These are phyloP conservation scores for Aspergillus kassunensis DNA, from an alignment of 495 filamentous ascomycete species.

Conservation along the genomic window DNA sequence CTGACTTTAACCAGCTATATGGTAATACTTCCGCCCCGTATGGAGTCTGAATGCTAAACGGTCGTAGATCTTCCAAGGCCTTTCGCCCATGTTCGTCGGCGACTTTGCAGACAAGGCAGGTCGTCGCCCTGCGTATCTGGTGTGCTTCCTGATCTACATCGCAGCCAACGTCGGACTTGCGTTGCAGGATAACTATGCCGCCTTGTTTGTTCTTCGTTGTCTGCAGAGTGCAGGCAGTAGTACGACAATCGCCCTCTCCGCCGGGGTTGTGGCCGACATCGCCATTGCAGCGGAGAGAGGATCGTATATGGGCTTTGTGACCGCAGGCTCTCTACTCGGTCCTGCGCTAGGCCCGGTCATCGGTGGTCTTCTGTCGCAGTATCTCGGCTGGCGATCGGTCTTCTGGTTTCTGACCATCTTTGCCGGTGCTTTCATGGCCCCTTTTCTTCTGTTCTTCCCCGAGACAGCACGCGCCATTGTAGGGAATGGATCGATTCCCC, in stretches of 20 bases:
- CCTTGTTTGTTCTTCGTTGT: slow-evolving; percentile 45
- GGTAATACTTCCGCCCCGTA: slow-evolving; percentile 18
- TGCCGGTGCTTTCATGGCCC: slow-evolving; percentile 35
- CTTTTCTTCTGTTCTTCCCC: slow-evolving; percentile 34
- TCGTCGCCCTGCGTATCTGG: slow-evolving; percentile 45
- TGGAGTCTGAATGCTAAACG: neutral
- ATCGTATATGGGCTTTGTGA: slow-evolving; percentile 36
- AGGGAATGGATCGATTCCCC: slow-evolving; percentile 34
- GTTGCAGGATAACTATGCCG: slow-evolving; percentile 41
- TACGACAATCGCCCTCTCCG: slow-evolving; percentile 40
- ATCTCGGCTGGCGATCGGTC: slow-evolving; percentile 64
- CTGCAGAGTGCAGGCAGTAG: slow-evolving; percentile 49
- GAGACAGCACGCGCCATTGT: slow-evolving; percentile 47
- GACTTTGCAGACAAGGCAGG: slow-evolving; percentile 46
- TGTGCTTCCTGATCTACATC: slow-evolving; percentile 45
- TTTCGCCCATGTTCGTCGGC: slow-evolving; percentile 47
- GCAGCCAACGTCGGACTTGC: slow-evolving; percentile 48
- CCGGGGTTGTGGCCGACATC: slow-evolving; percentile 40
- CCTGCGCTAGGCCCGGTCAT: slow-evolving; percentile 59
- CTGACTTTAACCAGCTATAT: slow-evolving; percentile 51
- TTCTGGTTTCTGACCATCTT: slow-evolving; percentile 74
- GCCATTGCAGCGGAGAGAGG: slow-evolving; percentile 41
- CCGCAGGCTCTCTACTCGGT: slow-evolving; percentile 32
- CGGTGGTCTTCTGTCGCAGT: slow-evolving; percentile 61
- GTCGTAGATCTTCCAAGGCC: slow-evolving; percentile 40